Base-by-base conservation (phyloP, 108 stramenopile species). In the Conticribra guillardii region DNA sequence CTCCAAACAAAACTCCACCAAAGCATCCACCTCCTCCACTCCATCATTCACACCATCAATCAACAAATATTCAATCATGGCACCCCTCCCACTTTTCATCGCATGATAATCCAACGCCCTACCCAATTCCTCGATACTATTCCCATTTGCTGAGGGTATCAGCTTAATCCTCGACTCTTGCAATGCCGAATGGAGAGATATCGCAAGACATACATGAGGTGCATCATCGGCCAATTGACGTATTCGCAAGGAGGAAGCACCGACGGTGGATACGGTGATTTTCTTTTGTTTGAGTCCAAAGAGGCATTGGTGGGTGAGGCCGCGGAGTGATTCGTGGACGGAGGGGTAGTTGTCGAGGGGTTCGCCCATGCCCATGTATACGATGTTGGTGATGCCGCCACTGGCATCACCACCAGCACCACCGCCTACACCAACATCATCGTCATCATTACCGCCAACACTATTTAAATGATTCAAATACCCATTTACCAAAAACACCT, bases 361-460 rank as follows among this genome's bases (percentile, higher is more conserved):
- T 51, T 84, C 81, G 8, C 85, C 84, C 83, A 83, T 80, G 8
- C 85, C 87, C 85, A 89, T 86, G 57, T 86, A 86, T 5, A 89
- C 87, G 24, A 85, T 81, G 57, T 87, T 87, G 11, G 58, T 21
- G 3, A 51, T 28, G 16, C 48, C 8, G 1, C 31, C 62, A 0
- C n/a, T n/a, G 32, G 21, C 37, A 47, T n/a, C n/a, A n/a, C n/a
- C n/a, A n/a, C n/a, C n/a, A n/a, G n/a, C n/a, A n/a, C n/a, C n/a
- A n/a, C n/a, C n/a, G n/a, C n/a, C n/a, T n/a, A n/a, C n/a, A n/a
- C n/a, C n/a, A n/a, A n/a, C n/a, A n/a, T n/a, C n/a, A n/a, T n/a
- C n/a, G n/a, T n/a, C n/a, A n/a, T n/a, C n/a, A n/a, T n/a, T n/a
- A n/a, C n/a, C n/a, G n/a, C n/a, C n/a, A n/a, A n/a, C n/a, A n/a